A percentile compares a stretch with the other conserved stretches of the same genome.
phyloP scores from a whole-genome alignment of 257 asterid genomes.

The Solanum gandarillasii region DNA sequence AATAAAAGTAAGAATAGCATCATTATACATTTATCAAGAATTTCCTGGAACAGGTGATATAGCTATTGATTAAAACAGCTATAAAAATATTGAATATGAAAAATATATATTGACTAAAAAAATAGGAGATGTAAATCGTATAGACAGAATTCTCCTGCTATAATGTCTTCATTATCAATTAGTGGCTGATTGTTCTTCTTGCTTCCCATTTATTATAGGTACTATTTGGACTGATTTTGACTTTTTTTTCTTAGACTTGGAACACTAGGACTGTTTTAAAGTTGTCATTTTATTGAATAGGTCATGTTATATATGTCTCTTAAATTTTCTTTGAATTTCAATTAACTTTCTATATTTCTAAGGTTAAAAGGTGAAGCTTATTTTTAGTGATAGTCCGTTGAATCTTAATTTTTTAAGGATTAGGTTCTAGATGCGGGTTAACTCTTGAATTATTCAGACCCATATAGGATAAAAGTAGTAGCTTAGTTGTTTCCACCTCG shows the following conservation, averaged over 20 bases:
- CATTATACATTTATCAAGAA: neutral
- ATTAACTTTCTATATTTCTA: too few species aligned
- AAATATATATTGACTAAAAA: too few species aligned
- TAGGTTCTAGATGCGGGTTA: neutral
- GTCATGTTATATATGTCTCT: too few species aligned
- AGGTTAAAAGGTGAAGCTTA: neutral
- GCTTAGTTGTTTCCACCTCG: neutral
- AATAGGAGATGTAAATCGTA: neutral
- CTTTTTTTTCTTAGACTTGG: neutral
- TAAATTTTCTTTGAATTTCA: too few species aligned
- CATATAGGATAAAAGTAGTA: neutral
- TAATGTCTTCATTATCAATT: neutral
- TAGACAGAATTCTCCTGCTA: neutral
- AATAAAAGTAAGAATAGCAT: neutral
- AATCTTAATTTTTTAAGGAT: neutral
- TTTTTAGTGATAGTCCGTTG: neutral
- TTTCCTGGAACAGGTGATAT: neutral
- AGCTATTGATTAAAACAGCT: neutral
- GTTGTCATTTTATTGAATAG: too few species aligned
- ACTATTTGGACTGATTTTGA: neutral
- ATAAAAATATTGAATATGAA: too few species aligned
- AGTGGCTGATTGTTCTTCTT: neutral
- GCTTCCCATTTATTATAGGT: neutral
- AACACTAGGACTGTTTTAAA: neutral
- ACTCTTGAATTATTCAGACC: fast-evolving